Evolutionary conservation across 2,329 filamentous ascomycete species (phyloP).

Genomic region (Colletotrichum sp.): DNA sequence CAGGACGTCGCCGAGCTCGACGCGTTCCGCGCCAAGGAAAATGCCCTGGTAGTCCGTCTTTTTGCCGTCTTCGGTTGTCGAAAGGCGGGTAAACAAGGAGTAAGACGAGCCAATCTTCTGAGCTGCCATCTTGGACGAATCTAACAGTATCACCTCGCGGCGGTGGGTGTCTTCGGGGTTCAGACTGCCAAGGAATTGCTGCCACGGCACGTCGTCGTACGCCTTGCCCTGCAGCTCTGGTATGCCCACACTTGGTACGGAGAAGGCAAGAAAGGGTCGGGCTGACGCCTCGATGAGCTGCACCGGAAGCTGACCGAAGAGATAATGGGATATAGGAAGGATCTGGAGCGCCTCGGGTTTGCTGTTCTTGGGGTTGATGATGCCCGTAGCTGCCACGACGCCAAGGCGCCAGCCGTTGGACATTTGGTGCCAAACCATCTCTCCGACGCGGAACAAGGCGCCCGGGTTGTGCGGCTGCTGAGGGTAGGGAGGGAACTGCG

Average conservation of each 20-base stretch:
- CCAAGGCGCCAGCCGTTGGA: constrained; percentile 53
- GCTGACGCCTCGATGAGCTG: constrained; percentile 47
- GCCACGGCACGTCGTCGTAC: constrained; percentile 50
- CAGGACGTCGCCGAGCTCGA: constrained; percentile 53
- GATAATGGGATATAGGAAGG: constrained; percentile 44
- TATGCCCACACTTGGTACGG: constrained; percentile 48
- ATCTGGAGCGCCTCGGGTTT: constrained; percentile 30
- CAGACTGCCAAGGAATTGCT: constrained; percentile 34
- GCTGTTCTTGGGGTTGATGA: constrained; percentile 26
- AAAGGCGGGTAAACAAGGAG: constrained; percentile 49
- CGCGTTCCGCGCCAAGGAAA: constrained; percentile 56
- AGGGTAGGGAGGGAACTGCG: constrained; percentile 16
- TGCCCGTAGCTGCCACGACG: constrained; percentile 40
- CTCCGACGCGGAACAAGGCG: constrained; percentile 51
- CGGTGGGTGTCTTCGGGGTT: constrained; percentile 38
- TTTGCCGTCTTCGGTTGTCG: constrained; percentile 33
- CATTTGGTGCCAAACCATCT: constrained; percentile 57
- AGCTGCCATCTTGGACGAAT: constrained; percentile 57
- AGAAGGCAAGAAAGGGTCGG: constrained; percentile 57
- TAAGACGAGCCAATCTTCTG: constrained; percentile 53
- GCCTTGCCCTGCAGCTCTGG: constrained; percentile 41
- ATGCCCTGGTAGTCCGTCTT: constrained; percentile 48
- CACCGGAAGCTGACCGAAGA: constrained; percentile 38
- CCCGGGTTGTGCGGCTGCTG: constrained; percentile 3
- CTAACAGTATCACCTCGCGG: constrained; percentile 47